Base-by-base conservation (phyloP, 148 eudicot species). In the Nyssa sinensis region DNA sequence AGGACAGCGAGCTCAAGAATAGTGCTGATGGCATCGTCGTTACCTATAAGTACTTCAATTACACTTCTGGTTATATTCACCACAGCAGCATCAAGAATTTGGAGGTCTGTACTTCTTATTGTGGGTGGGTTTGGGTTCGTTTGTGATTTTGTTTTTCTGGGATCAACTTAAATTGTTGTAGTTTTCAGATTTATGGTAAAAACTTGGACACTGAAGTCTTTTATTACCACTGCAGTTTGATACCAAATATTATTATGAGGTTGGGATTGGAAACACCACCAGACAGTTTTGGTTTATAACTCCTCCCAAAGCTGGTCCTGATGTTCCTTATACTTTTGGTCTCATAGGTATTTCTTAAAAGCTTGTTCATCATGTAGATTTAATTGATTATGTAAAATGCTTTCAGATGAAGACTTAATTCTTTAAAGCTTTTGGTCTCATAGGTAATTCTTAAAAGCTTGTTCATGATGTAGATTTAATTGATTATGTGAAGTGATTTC, bases 301-400 rank as follows among this genome's bases (percentile, higher is more conserved):
- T 32, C 96, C 96, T 59, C 93, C 98, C 7, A 67, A 76, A 78
- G 41, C 83, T 73, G 96, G 96, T 60, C 98, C 92, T 27, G 91
- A 93, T 82, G 87, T 85, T 75, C 90, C 98, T 79, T 93, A 93
- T 74, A 88, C 93, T 55, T 90, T 93, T 78, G 97, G 97, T 70
- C 88, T 93, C 34, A 88, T 93, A 81, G 97, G 97, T 90, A 91
- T 17, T 49, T 67, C 60, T 83, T 69, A 44, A 47, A 24, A n/a
- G 53, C 0, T 64, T 16, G 8, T 41, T 62, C 24, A 19, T 60
- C 25, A 6, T 25, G 23, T 62, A 29, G 28, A 71, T 63, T 49
- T 66, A 57, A 39, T 37, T 64, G n/a, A 6, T 39, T 11, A 3
- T 14, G n/a, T n/a, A n/a, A n/a, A n/a, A n/a, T n/a, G n/a, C n/a